Evolutionary conservation across 345 rosid species (phyloP), one percentile per base, ranked within the genome.

Genomic region (Citrus hindsii): DNA sequence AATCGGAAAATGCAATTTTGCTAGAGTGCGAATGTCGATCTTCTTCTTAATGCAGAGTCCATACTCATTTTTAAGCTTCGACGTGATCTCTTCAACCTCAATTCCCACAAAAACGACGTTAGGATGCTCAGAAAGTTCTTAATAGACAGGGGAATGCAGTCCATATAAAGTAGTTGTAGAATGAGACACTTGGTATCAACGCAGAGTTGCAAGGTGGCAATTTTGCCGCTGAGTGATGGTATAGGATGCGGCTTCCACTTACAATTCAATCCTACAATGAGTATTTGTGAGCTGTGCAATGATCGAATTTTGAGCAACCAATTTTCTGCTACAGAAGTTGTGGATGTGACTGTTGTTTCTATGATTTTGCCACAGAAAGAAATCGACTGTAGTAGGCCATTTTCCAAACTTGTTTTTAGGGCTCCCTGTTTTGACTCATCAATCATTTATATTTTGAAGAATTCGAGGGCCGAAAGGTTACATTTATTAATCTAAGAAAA

Each of bases 161-260:
- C 77, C 19, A 82, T 30, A 73, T 68, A 16, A 25, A 75, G 24
- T 4, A 88, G 84, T 53, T 82, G 88, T 74, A 83, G 25, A 13
- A 83, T 76, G 14, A 80, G 82, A 68, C 89, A 84, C 60, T 85
- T 84, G 35, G 78, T 62, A 69, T 72, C 86, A 5, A 84, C 73
- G 38, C 88, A 86, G 3, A 83, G 76, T n/a, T 80, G 86, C 35
- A 83, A 38, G 6, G 76, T 76, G 14, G 79, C 82, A 5, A 73
- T 48, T 61, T 25, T 74, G 79, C 77, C 71, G 69, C 72, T 60
- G 81, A 76, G 61, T 8, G 64, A 64, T 19, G 28, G 10, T 24
- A 58, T 33, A 21, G 83, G 70, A 72, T 84, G 81, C 1, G 79
- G 76, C 61, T 58, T 76, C 81, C 85, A 82, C 68, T 82, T 82